Percentiles rank a stretch among this genome's conserved stretches.
These are phyloP conservation scores for Penicillium longicatenatum DNA, from an alignment of 495 filamentous ascomycete genomes.

Conservation along the genomic window DNA sequence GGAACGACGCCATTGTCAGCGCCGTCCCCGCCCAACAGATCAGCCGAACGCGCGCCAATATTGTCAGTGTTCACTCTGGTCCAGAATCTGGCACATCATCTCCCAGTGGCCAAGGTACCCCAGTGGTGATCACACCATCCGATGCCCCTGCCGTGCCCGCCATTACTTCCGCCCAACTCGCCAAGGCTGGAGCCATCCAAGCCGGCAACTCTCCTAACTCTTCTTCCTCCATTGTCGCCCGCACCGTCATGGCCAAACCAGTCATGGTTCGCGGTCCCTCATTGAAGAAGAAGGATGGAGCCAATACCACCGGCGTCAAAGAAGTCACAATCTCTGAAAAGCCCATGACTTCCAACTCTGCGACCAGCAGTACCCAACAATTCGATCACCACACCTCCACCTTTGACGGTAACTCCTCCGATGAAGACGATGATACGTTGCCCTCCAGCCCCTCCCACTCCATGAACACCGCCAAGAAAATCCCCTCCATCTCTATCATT, in stretches of 20 bases:
- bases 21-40: slow-evolving; percentile 82
- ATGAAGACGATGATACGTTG: slow-evolving; percentile 34
- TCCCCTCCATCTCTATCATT: background rate
- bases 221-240: slow-evolving; percentile 46
- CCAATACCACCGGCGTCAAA: slow-evolving; percentile 20
- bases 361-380: slow-evolving; percentile 19
- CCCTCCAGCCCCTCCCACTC: slow-evolving; percentile 22
- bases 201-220: slow-evolving; percentile 35
- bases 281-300: slow-evolving; percentile 35
- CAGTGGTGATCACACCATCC: slow-evolving; percentile 36
- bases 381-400: slow-evolving; percentile 31
- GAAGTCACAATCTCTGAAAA: slow-evolving; percentile 24
- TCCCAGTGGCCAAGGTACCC: slow-evolving; percentile 12
- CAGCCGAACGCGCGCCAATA: slow-evolving; percentile 79
- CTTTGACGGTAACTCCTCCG: slow-evolving; percentile 42
- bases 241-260: slow-evolving; percentile 45
- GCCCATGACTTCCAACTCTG: slow-evolving; percentile 1
- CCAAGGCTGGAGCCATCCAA: slow-evolving; percentile 43
- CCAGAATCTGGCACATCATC: slow-evolving; percentile 27
- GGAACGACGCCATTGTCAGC: slow-evolving; percentile 80
- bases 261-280: slow-evolving; percentile 45
- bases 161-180: slow-evolving; percentile 51
- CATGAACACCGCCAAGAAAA: slow-evolving; percentile 6
- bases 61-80: slow-evolving; percentile 78
- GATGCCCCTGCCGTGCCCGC: slow-evolving; percentile 54